These are phyloP conservation scores for Metschnikowia chrysomelidarum DNA, from an alignment of 805 yeast species.

Conservation along the genomic window DNA sequence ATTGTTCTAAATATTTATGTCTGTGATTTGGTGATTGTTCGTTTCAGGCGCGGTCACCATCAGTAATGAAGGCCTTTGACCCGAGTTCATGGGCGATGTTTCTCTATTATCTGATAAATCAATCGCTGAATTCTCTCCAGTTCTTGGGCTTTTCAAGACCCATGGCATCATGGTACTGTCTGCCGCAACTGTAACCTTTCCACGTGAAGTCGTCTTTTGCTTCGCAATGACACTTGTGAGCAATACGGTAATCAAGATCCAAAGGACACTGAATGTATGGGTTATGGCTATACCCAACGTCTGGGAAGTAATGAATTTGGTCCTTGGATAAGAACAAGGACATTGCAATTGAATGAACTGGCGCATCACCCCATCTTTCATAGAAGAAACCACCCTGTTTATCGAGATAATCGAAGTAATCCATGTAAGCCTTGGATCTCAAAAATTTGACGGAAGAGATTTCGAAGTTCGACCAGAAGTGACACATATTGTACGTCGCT, in stretches of 20 bases:
- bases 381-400: conserved; percentile 88
- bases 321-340: conserved; percentile 69
- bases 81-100: no score
- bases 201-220: conserved; percentile 74
- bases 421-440: conserved; percentile 67
- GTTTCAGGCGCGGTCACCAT: no score
- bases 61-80: no score
- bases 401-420: conserved; percentile 74
- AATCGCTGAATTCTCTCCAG: no score
- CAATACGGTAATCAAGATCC: conserved; percentile 52
- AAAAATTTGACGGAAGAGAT: conserved; percentile 72
- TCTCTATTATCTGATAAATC: no score
- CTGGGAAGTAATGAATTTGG: conserved; percentile 74
- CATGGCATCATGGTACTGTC: conserved; percentile 55
- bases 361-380: conserved; percentile 95
- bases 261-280: conserved; percentile 84
- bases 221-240: conserved; percentile 70
- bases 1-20: no score
- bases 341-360: conserved; percentile 87
- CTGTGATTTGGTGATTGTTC: no score
- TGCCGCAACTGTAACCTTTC: conserved; percentile 70
- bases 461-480: conserved; percentile 91
- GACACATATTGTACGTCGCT: conserved; percentile 72
- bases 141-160: conserved; percentile 61
- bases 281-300: conserved; percentile 79